A percentile compares a stretch with the other conserved stretches of the same genome.
Conservation (phyloP, 257 asterid species). For the Scutellaria baicalensis region DNA sequence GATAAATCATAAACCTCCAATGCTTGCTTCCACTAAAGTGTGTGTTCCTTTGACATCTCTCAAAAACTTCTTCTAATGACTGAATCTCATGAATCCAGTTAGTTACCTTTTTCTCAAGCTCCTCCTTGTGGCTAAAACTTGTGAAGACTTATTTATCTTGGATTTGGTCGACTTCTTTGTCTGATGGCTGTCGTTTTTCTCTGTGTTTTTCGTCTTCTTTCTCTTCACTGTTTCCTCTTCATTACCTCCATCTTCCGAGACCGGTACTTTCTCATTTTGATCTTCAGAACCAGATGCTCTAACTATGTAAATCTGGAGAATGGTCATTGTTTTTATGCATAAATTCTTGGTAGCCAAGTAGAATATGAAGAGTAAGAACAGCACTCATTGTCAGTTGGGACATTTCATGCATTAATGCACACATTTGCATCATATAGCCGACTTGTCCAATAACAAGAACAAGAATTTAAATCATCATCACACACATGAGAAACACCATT, state of each 20-base stretch:
- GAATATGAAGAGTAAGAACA: not conserved
- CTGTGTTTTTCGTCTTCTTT: not conserved
- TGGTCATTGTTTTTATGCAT: not conserved
- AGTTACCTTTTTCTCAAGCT: slow-evolving; percentile 36
- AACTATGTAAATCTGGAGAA: slow-evolving; percentile 55
- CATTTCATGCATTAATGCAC: not conserved
- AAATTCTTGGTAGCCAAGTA: not conserved
- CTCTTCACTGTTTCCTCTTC: slow-evolving; percentile 24
- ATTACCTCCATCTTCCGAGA: slow-evolving; percentile 20
- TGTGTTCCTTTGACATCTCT: not conserved
- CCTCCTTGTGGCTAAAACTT: slow-evolving; percentile 30
- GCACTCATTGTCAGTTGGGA: not conserved
- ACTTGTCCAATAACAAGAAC: too few species aligned
- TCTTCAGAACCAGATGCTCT: slow-evolving; percentile 34
- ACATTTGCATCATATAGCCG: not conserved
- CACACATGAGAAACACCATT: not conserved
- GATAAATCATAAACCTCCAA: not conserved
- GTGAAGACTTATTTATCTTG: slow-evolving; percentile 19
- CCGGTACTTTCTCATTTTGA: not conserved
- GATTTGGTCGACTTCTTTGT: slow-evolving; percentile 8
- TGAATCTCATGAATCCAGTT: not conserved
- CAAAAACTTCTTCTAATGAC: not conserved
- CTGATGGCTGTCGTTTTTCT: not conserved
- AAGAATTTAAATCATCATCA: not conserved
- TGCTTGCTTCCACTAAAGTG: not conserved